Percentiles rank a stretch among this genome's conserved stretches.
These are phyloP conservation scores for Fusarium mangiferae DNA, from an alignment of 2,329 filamentous ascomycete genomes.

Conservation along the genomic window DNA sequence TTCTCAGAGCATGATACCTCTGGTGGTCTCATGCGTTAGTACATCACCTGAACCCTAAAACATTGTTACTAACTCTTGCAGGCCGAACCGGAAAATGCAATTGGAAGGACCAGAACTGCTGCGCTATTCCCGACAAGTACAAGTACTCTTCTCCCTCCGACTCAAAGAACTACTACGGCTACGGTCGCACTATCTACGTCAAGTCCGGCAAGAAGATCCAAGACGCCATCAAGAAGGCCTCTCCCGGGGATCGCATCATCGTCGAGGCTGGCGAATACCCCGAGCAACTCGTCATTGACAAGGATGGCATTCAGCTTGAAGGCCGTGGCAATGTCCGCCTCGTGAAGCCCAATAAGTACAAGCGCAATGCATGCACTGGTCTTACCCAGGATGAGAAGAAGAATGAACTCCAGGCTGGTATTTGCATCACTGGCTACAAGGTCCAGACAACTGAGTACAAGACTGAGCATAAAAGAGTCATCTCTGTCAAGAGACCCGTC, in stretches of 20 bases:
- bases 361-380: slow-evolving; percentile 47
- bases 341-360: slow-evolving; percentile 33
- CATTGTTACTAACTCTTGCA: background rate
- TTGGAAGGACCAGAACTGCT: slow-evolving; percentile 32
- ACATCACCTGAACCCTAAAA: accelerated
- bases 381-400: slow-evolving; percentile 37
- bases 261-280: slow-evolving; percentile 48
- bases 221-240: slow-evolving; percentile 43
- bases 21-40: slow-evolving; percentile 14
- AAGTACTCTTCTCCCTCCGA: background rate
- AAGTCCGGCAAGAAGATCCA: slow-evolving; percentile 45
- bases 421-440: slow-evolving; percentile 48
- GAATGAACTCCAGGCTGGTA: slow-evolving; percentile 41
- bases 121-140: slow-evolving; percentile 2
- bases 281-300: slow-evolving; percentile 51
- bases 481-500: slow-evolving; percentile 40
- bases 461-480: slow-evolving; percentile 47
- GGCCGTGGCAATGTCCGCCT: slow-evolving; percentile 43
- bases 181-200: slow-evolving; percentile 29
- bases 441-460: slow-evolving; percentile 41
- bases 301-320: slow-evolving; percentile 47
- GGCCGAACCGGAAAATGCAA: slow-evolving; percentile 24
- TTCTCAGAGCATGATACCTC: slow-evolving; percentile 11
- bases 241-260: slow-evolving; percentile 45
- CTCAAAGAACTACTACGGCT: background rate